Conservation (phyloP, 1,139 yeast genomes). For the Taphrina wiesneri region DNA sequence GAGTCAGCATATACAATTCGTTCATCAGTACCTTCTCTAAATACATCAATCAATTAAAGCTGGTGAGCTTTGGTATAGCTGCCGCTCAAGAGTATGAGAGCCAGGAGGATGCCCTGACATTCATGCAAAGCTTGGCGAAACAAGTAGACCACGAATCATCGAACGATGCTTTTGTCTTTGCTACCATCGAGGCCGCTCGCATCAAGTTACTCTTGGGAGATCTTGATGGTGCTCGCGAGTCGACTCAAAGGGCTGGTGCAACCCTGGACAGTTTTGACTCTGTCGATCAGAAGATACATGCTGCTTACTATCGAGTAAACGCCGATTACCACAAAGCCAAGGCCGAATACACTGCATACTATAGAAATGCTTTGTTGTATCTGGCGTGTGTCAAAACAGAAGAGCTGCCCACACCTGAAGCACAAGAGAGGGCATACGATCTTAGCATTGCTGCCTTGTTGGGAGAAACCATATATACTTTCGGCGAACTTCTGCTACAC, state of each 20-base stretch:
- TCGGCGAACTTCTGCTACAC: conserved; percentile 90
- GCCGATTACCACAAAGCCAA: conserved; percentile 70
- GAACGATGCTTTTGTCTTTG: conserved; percentile 60
- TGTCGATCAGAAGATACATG: conserved; percentile 69
- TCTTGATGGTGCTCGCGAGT: conserved; percentile 63
- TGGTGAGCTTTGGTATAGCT: conserved; percentile 70
- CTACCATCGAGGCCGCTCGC: conserved; percentile 77
- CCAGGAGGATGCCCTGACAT: conserved; percentile 57
- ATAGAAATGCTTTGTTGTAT: conserved; percentile 64
- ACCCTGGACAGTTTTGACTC: conserved; percentile 63
- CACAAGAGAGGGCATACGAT: conserved; percentile 69
- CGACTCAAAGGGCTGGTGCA: conserved; percentile 62
- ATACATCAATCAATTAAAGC: conserved; percentile 75
- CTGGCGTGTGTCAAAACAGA: conserved; percentile 58
- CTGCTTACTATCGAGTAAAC: conserved; percentile 79
- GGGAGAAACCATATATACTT: conserved; percentile 90
- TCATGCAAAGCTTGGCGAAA: conserved; percentile 56
- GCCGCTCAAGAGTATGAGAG: conserved; percentile 53
- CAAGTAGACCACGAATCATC: conserved; percentile 52
- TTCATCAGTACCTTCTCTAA: conserved; percentile 68
- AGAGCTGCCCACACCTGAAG: conserved; percentile 58
- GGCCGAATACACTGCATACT: conserved; percentile 77
- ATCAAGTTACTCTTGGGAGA: conserved; percentile 61
- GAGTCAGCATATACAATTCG: conserved; percentile 67
- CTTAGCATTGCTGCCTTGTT: conserved; percentile 82